phyloP scores from a whole-genome alignment of 768 basidiomycete genomes.

The Agaricus blazei region DNA sequence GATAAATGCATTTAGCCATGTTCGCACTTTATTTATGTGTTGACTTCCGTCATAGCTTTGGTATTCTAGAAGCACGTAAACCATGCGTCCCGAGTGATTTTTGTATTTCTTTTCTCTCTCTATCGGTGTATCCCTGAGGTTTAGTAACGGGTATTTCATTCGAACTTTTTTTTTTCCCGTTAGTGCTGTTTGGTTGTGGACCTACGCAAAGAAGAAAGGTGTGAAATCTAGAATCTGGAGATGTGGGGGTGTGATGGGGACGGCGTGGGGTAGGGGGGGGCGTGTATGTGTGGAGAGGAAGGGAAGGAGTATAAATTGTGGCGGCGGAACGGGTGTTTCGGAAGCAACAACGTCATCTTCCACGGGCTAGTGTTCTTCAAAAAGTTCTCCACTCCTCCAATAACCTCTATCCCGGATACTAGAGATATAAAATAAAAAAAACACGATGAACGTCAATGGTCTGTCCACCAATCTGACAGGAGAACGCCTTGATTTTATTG shows the following conservation, averaged over 20 bases:
- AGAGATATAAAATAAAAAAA: no score
- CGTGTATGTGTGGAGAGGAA: no score
- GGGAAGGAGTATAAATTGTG: constrained; percentile 3
- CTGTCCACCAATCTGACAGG: neutral
- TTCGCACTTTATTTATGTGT: neutral
- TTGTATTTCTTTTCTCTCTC: neutral
- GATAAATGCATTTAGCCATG: constrained; percentile 1
- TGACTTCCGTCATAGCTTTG: neutral
- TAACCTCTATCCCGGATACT: no score
- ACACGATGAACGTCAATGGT: neutral
- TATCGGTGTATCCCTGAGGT: neutral
- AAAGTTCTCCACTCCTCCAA: neutral
- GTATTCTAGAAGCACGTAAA: neutral
- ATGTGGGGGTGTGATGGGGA: neutral
- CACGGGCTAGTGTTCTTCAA: neutral
- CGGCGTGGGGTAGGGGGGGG: neutral
- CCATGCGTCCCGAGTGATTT: neutral
- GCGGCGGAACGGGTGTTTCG: neutral
- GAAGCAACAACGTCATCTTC: neutral
- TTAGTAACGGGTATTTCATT: no score
- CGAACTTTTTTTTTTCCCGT: neutral
- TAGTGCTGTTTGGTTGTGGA: neutral
- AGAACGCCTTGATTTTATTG: constrained; percentile 12
- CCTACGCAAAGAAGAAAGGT: neutral
- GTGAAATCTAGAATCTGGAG: neutral